phyloP scores from a whole-genome alignment of 1,284 basidiomycete species.

The Ustilago lituana region DNA sequence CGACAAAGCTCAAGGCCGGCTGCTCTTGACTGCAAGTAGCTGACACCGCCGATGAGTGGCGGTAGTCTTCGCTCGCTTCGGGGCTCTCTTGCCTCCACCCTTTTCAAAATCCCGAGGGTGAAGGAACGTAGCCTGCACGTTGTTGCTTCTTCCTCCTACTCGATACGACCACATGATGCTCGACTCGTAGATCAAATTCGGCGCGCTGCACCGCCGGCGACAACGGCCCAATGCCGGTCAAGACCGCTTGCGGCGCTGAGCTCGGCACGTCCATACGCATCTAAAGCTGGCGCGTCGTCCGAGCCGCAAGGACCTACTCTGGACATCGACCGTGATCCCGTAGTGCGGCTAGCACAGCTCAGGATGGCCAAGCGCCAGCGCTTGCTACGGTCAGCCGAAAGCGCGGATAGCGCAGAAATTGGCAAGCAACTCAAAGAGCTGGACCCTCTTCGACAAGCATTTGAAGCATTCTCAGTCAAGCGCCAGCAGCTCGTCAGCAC shows the following conservation, averaged over 20 bases:
- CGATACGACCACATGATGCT: background rate
- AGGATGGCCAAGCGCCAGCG: constrained; percentile 41
- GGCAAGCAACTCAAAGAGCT: constrained; percentile 70
- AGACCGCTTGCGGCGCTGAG: background rate
- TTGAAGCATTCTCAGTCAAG: constrained; percentile 70
- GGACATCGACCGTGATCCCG: constrained; percentile 34
- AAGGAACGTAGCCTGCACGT: background rate
- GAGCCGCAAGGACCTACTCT: constrained; percentile 3
- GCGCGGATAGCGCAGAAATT: constrained; percentile 19
- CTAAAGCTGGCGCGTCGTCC: constrained; percentile 3
- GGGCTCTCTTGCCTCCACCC: background rate
- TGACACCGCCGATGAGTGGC: background rate
- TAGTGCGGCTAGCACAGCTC: constrained; percentile 34
- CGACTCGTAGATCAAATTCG: no score
- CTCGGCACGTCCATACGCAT: constrained; percentile 1
- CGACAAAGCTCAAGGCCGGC: background rate
- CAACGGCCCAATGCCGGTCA: background rate
- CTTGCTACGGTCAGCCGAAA: constrained; percentile 17
- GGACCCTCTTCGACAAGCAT: constrained; percentile 72
- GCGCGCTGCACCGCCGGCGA: background rate
- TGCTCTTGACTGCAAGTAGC: background rate
- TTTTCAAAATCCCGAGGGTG: background rate
- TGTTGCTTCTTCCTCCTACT: background rate
- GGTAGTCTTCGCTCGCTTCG: constrained; percentile 1
- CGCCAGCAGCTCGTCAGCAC: constrained; percentile 69